Conservation (phyloP, 1,284 basidiomycete species). For the Moesziomyces sp. region DNA sequence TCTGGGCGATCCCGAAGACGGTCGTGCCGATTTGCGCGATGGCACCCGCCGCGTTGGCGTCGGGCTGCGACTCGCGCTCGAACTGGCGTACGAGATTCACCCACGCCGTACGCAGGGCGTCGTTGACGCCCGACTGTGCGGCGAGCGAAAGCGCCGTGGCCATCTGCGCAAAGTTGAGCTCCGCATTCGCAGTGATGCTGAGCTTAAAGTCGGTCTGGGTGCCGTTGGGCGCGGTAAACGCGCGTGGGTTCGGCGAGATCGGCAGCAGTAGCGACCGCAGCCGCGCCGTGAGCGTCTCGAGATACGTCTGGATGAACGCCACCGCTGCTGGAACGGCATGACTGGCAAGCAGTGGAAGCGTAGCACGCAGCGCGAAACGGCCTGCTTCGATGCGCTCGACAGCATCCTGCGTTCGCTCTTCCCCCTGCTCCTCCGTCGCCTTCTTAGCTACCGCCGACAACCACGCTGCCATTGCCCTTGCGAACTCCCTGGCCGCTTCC, state of each 20-base stretch:
- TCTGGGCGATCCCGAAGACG: conserved; percentile 47
- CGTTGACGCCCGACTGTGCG: conserved; percentile 13
- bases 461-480: conserved; percentile 58
- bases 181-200: conserved; percentile 60
- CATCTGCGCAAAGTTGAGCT: conserved; percentile 64
- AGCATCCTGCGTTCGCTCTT: conserved; percentile 28
- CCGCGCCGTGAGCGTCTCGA: conserved; percentile 30
- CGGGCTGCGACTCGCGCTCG: conserved; percentile 40
- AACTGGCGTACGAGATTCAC: conserved; percentile 45
- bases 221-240: conserved; percentile 51
- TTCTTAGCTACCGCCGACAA: conserved; percentile 35
- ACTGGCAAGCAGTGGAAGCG: conserved; percentile 47
- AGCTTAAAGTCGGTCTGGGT: conserved; percentile 19
- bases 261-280: conserved; percentile 60
- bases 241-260: conserved; percentile 62
- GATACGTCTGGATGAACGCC: conserved; percentile 50
- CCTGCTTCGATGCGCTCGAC: conserved; percentile 55
- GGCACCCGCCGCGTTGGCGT: conserved; percentile 36
- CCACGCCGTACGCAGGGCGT: conserved; percentile 48
- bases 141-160: conserved; percentile 48
- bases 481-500: conserved; percentile 35
- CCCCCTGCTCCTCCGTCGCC: conserved; percentile 34
- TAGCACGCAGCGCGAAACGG: conserved; percentile 51
- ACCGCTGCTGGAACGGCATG: conserved; percentile 23
- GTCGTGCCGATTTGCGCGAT: conserved; percentile 39